Percentiles rank a stretch among this genome's conserved stretches.
phyloP scores from a whole-genome alignment of 1,284 basidiomycete genomes.

The Marasmius sp. region DNA sequence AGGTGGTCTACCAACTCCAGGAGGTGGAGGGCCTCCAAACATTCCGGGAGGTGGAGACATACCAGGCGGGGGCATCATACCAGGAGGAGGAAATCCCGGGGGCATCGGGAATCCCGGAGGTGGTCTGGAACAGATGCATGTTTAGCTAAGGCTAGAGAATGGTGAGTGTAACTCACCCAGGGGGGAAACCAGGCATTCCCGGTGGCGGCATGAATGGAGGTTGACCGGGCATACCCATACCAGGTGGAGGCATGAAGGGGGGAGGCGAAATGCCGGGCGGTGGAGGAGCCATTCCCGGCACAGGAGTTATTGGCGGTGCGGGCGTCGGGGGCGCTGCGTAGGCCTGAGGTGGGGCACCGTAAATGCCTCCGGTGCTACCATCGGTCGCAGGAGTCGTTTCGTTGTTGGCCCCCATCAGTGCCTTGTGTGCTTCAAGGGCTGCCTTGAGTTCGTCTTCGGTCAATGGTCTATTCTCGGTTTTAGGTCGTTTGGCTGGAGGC shows the following conservation, averaged over 20 bases:
- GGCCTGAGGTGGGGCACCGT: slow-evolving; percentile 66
- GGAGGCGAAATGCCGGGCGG: slow-evolving; percentile 40
- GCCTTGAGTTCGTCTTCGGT: slow-evolving; percentile 83
- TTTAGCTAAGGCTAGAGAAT: slow-evolving; percentile 12
- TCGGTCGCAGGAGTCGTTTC: slow-evolving; percentile 36
- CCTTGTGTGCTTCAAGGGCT: slow-evolving; percentile 88
- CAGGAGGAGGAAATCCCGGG: slow-evolving; percentile 24
- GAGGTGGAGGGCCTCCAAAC: slow-evolving; percentile 34
- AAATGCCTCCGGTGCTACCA: slow-evolving; percentile 53
- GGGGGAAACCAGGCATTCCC: slow-evolving; percentile 22
- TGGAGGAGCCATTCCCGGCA: slow-evolving; percentile 45
- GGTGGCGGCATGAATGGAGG: slow-evolving; percentile 27
- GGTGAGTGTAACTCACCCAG: slow-evolving; percentile 18
- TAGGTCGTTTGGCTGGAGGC: slow-evolving; percentile 77
- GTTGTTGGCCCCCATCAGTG: slow-evolving; percentile 78
- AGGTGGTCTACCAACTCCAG: slow-evolving; percentile 32
- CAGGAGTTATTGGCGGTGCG: slow-evolving; percentile 41
- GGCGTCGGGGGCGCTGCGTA: slow-evolving; percentile 59
- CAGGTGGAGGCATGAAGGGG: slow-evolving; percentile 26
- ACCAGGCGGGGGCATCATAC: slow-evolving; percentile 24
- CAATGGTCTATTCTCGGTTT: slow-evolving; percentile 80
- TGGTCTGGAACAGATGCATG: slow-evolving; percentile 31
- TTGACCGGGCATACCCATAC: slow-evolving; percentile 30
- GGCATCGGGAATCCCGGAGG: slow-evolving; percentile 34
- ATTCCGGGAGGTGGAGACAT: slow-evolving; percentile 28